These are phyloP conservation scores for Candida peoriensis DNA, from an alignment of 805 yeast genomes.

Conservation along the genomic window DNA sequence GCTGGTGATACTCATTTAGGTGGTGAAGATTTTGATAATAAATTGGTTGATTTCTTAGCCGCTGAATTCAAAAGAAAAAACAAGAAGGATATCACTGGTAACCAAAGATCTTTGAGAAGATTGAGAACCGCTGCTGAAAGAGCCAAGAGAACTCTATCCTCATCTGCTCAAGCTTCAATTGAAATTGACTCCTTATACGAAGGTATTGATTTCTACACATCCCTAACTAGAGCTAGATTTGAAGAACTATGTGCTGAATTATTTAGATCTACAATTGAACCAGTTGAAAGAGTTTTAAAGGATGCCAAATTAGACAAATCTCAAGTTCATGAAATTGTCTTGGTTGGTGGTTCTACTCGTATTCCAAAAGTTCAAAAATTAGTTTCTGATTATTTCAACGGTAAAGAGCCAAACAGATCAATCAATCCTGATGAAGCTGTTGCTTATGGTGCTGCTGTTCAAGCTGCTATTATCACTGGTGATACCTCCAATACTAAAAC, in stretches of 20 bases:
- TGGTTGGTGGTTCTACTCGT: constrained; percentile 99
- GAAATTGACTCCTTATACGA: constrained; percentile 95
- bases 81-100: constrained; percentile 87
- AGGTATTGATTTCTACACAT: constrained; percentile 97
- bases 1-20: constrained; percentile 83
- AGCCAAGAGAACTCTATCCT: constrained; percentile 97
- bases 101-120: constrained; percentile 98
- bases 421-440: constrained; percentile 99
- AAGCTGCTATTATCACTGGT: constrained; percentile 97
- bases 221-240: constrained; percentile 97
- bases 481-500: constrained; percentile 91
- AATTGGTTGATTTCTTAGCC: constrained; percentile 89
- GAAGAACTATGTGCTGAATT: constrained; percentile 96
- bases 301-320: constrained; percentile 94
- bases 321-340: constrained; percentile 87
- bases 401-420: constrained; percentile 97
- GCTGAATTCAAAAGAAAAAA: constrained; percentile 97
- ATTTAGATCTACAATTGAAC: constrained; percentile 92
- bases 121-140: constrained; percentile 98
- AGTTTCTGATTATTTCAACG: constrained; percentile 96
- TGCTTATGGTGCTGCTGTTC: constrained; percentile 99
- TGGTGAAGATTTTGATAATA: constrained; percentile 98
- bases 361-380: constrained; percentile 97
- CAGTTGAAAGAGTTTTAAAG: constrained; percentile 93
- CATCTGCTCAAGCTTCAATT: constrained; percentile 93